Evolutionary conservation across 345 rosid genomes (phyloP).

Genomic region (Raphanus raphanistrum): DNA sequence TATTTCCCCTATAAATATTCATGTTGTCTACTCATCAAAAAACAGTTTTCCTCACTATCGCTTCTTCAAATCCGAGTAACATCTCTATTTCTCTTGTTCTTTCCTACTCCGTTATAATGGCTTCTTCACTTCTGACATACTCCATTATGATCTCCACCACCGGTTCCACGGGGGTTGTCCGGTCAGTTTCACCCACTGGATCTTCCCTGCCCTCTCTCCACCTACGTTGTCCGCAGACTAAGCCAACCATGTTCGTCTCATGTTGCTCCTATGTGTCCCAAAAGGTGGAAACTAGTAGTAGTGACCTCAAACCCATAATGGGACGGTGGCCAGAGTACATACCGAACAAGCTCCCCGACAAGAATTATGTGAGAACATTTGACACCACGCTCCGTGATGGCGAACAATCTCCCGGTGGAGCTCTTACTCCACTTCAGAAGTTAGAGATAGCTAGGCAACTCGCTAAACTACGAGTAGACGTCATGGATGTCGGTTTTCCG

Average conservation of each 20-base stretch:
- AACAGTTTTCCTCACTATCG: slow-evolving; percentile 9
- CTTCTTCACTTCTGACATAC: slow-evolving; percentile 26
- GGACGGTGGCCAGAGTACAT: slow-evolving; percentile 55
- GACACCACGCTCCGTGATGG: slow-evolving; percentile 98
- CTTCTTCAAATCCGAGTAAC: slow-evolving; percentile 4
- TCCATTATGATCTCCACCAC: slow-evolving; percentile 14
- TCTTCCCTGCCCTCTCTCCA: slow-evolving; percentile 7
- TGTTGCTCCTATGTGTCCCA: slow-evolving; percentile 29
- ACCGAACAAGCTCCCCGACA: slow-evolving; percentile 63
- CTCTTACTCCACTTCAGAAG: slow-evolving; percentile 79
- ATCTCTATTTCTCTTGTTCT: background rate
- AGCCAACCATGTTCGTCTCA: slow-evolving; percentile 9
- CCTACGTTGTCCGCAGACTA: slow-evolving; percentile 10
- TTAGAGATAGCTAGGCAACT: slow-evolving; percentile 80
- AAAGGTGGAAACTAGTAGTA: slow-evolving; percentile 12
- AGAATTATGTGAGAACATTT: slow-evolving; percentile 71
- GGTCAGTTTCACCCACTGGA: slow-evolving; percentile 1
- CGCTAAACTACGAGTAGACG: slow-evolving; percentile 79
- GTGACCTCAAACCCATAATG: slow-evolving; percentile 14
- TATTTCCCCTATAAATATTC: slow-evolving; percentile 4
- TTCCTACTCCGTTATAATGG: background rate
- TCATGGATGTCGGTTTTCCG: slow-evolving; percentile 88
- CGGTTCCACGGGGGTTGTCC: background rate
- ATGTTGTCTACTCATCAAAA: slow-evolving; percentile 1
- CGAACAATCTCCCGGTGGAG: slow-evolving; percentile 94